phyloP scores from a whole-genome alignment of 192 early-diverging fungal genomes.

The Coemansia sp. region DNA sequence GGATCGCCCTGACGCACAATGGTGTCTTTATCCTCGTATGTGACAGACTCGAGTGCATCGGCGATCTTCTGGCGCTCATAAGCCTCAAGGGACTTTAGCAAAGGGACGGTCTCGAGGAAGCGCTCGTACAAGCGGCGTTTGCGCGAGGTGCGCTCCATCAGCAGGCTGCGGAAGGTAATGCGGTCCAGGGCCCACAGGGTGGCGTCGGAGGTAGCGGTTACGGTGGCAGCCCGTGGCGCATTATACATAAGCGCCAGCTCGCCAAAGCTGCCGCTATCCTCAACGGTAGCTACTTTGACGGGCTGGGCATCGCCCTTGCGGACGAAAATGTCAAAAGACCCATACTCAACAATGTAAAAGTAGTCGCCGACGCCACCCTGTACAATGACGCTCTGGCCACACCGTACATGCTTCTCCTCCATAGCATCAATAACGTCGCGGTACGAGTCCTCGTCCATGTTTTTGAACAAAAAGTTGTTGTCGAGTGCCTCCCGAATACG shows the following conservation, averaged over 20 bases:
- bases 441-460: conserved; percentile 93
- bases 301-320: conserved; percentile 60
- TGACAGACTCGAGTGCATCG: conserved; percentile 92
- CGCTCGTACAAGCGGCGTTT: conserved; percentile 95
- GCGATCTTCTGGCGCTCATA: conserved; percentile 99
- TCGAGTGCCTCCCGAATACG: conserved; percentile 79
- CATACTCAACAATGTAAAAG: conserved; percentile 97
- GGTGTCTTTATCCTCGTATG: conserved; percentile 76
- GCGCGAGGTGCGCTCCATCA: conserved; percentile 96
- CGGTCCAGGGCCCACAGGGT: conserved; percentile 97
- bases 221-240: conserved; percentile 93
- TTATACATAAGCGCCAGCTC: conserved; percentile 99
- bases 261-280: conserved; percentile 88
- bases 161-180: conserved; percentile 92
- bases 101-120: conserved; percentile 89
- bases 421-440: conserved; percentile 94
- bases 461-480: conserved; percentile 91
- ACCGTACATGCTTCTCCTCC: conserved; percentile 77
- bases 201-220: conserved; percentile 77
- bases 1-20: conserved; percentile 91
- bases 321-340: conserved; percentile 89
- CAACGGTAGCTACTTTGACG: conserved; percentile 76
- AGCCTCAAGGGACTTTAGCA: conserved; percentile 84
- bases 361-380: conserved; percentile 97
- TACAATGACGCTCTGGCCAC: conserved; percentile 76